Percentiles rank a stretch among this genome's conserved stretches.
Conservation (phyloP, 345 rosid genomes). For the Heritiera littoralis region DNA sequence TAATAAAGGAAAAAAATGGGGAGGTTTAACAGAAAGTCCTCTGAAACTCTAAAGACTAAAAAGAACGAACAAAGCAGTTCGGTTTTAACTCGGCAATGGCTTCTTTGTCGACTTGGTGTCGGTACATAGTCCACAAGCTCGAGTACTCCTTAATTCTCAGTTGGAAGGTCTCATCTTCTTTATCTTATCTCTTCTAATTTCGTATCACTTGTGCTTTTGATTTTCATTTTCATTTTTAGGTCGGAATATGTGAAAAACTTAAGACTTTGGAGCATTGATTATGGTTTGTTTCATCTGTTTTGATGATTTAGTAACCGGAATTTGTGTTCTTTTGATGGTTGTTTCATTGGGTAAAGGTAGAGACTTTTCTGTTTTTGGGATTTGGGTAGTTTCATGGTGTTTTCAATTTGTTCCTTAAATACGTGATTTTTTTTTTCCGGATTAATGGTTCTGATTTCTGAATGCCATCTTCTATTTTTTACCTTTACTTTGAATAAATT, state of each 20-base stretch:
- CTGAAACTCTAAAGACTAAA: not conserved
- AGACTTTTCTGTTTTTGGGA: not conserved
- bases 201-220: not conserved
- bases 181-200: not conserved
- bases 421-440: not conserved
- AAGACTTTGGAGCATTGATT: not conserved
- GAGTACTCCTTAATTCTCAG: conserved; percentile 64
- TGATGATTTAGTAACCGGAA: not conserved
- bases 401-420: not conserved
- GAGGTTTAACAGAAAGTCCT: not conserved
- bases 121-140: conserved; percentile 67
- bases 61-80: not conserved
- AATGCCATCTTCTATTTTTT: not conserved
- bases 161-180: conserved; percentile 52
- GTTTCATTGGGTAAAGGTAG: not conserved
- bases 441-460: not conserved
- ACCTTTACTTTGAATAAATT: not conserved
- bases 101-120: conserved; percentile 71
- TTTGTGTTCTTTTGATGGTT: not conserved
- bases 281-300: not conserved
- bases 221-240: not conserved
- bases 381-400: not conserved
- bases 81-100: conserved; percentile 46
- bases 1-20: not conserved
- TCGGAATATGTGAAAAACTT: not conserved